Evolutionary conservation across 306 rosid species (phyloP), one percentile per base, ranked within the genome.

Genomic region (Quercus rubra): DNA sequence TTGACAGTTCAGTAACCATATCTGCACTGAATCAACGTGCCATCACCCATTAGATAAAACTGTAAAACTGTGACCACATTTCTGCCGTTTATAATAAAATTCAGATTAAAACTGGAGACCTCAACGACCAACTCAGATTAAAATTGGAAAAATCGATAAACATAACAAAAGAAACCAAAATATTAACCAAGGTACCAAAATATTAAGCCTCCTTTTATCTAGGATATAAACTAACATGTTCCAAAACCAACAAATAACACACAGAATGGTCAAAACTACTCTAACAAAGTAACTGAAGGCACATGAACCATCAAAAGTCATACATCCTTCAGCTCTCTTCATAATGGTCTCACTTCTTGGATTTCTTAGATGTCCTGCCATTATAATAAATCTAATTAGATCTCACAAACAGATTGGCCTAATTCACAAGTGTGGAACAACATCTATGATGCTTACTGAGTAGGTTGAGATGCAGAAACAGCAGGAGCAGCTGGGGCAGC

Each of bases 351-450:
- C 81, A 90, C 93, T 91, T 94, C 85, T 91, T 94, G 33, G 93
- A 71, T 76, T 91, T 91, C 88, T 94, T 94, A 19, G 97, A 41
- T 79, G 75, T 84, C 87, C 98, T 94, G 97, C 86, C 77, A 14
- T 38, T 12, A 52, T 1, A 64, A 51, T 49, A 20, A 66, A 63
- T 10, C 61, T 0, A 67, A 17, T 77, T 64, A 74, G 77, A 56
- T 19, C 14, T 23, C 57, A 57, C 14, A 54, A 15, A 72, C 5
- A 28, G 17, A 54, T 30, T 1, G 12, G 10, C 28, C 0, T 31
- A 55, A 63, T 27, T 6, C 5, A 73, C 3, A 30, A 4, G 15
- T 5, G 12, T 23, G 31, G 71, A 5, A 54, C 8, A 74, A 15
- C 77, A 71, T 10, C 31, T 17, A 35, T 20, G 25, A 46, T 21